Base-by-base conservation (phyloP, 2,329 filamentous ascomycete genomes). In the Fusarium euwallaceae region DNA sequence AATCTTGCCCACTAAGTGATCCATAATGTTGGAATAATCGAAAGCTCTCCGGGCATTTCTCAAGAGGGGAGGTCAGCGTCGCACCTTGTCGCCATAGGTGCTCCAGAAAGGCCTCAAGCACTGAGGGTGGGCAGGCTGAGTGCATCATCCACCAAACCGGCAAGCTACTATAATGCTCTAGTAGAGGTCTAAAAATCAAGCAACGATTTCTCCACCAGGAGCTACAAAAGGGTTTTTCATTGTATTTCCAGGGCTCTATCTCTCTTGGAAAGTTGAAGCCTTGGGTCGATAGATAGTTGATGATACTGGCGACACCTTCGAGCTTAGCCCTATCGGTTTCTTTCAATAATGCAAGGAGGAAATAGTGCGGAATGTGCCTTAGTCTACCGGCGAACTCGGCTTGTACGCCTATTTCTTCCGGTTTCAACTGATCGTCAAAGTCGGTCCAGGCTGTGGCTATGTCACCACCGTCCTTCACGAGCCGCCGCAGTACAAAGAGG, bases 41-140 rank as follows among this genome's bases (percentile, higher is more conserved):
- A 20, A 45, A 6, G 20, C 20, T 6, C 27, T 39, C 17, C 1
- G 36, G 14, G 14, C 12, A 29, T 58, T 24, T 24, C 41, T 29
- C 53, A 11, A 22, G 27, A 12, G 37, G 7, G 7, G 63, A 32
- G 3, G 43, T 58, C 16, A 69, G 58, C 2, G 3, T 32, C 14
- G 51, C 10, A 7, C 34, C 63, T 2, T 24, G 16, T 6, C 9
- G 16, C 1, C 6, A 4, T 2, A 67, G 4, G 17, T 62, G 56
- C 43, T 32, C 22, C 8, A 69, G 41, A 20, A 61, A 58, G 12
- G 61, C 63, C 48, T 67, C 39, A 1, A 69, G 14, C 14, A 69
- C 36, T 10, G 32, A 43, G 4, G 48, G 27, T 4, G 48, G 64
- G 6, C 39, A 59, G 4, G 24, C n/a, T 1, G 67, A 43, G 4